Percentiles rank a stretch among this genome's conserved stretches.
These are phyloP conservation scores for Didymellaceae sp. DNA, from an alignment of 2,329 filamentous ascomycete genomes.

Conservation along the genomic window DNA sequence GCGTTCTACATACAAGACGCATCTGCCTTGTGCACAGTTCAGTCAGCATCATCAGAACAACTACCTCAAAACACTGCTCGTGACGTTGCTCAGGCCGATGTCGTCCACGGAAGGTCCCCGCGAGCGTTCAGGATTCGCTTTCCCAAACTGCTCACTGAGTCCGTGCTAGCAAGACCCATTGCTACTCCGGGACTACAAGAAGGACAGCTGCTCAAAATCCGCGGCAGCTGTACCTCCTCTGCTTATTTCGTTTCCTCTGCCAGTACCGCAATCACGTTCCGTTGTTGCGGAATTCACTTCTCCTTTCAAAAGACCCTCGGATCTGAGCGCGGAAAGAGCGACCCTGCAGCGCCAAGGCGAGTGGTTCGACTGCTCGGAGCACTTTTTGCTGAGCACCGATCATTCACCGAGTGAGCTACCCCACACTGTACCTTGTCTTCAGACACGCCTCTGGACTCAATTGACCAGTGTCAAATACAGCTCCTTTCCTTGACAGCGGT, in stretches of 20 bases:
- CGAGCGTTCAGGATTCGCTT: slow-evolving; percentile 11
- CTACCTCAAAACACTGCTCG: background rate
- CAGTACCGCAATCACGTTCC: background rate
- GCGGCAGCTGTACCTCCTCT: background rate
- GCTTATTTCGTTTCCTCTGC: background rate
- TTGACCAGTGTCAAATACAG: slow-evolving; percentile 1
- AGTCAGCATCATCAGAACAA: too few species aligned
- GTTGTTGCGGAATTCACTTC: slow-evolving; percentile 7
- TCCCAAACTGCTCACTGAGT: slow-evolving; percentile 14
- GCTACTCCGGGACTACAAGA: slow-evolving; percentile 2
- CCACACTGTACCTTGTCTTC: slow-evolving; percentile 5
- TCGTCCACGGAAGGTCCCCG: slow-evolving; percentile 1
- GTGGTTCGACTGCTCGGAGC: background rate
- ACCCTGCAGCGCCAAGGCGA: slow-evolving; percentile 10
- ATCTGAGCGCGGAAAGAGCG: slow-evolving; percentile 3
- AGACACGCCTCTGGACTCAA: slow-evolving; percentile 1
- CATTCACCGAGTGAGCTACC: slow-evolving; percentile 15
- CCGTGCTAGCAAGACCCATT: background rate
- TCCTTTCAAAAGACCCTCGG: slow-evolving; percentile 5
- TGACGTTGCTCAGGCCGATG: background rate
- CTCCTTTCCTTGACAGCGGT: background rate
- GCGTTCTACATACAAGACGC: too few species aligned
- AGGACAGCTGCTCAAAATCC: background rate
- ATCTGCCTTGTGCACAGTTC: background rate
- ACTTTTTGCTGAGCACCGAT: slow-evolving; percentile 14